Percentiles rank a stretch among this genome's conserved stretches.
These are phyloP conservation scores for Rhazya stricta DNA, from an alignment of 257 asterid species.

Conservation along the genomic window DNA sequence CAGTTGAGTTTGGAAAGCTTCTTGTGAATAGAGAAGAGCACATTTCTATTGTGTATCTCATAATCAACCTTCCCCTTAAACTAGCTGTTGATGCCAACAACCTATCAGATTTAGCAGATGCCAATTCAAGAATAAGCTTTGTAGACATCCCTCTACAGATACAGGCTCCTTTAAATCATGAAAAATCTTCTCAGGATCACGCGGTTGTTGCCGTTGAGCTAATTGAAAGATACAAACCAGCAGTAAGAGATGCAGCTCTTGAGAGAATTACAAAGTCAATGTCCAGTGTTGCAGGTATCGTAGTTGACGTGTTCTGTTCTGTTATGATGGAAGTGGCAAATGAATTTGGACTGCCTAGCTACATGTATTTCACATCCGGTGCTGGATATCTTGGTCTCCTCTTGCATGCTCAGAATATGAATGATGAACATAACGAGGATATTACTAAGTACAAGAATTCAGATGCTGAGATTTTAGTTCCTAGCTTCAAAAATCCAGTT, in stretches of 20 bases:
- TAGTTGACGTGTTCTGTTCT: conserved; percentile 45
- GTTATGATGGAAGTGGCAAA: conserved; percentile 40
- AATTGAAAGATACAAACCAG: conserved; percentile 22
- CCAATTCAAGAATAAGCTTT: conserved; percentile 24
- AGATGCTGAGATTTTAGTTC: conserved; percentile 18
- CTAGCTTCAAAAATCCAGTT: conserved; percentile 14
- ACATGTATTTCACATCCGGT: conserved; percentile 37
- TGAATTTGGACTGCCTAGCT: conserved; percentile 38
- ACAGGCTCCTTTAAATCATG: not conserved
- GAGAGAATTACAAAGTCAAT: not conserved
- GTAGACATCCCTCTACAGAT: conserved; percentile 26
- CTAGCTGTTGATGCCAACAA: conserved; percentile 11
- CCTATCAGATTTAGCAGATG: not conserved
- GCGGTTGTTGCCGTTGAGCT: not conserved
- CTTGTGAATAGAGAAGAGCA: conserved; percentile 25
- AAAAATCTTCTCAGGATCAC: conserved; percentile 6
- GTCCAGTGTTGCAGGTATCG: conserved; percentile 24
- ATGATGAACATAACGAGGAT: conserved; percentile 19
- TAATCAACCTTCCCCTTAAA: conserved; percentile 29
- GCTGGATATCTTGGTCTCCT: conserved; percentile 38
- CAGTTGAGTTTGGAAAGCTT: conserved; percentile 46
- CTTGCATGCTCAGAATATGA: conserved; percentile 18
- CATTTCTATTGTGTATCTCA: conserved; percentile 39
- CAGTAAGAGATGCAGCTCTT: conserved; percentile 29
- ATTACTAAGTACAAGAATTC: conserved; percentile 15